Evolutionary conservation across 2,329 filamentous ascomycete species (phyloP), one percentile per base, ranked within the genome.

Genomic region (Cladophialophora immunda): DNA sequence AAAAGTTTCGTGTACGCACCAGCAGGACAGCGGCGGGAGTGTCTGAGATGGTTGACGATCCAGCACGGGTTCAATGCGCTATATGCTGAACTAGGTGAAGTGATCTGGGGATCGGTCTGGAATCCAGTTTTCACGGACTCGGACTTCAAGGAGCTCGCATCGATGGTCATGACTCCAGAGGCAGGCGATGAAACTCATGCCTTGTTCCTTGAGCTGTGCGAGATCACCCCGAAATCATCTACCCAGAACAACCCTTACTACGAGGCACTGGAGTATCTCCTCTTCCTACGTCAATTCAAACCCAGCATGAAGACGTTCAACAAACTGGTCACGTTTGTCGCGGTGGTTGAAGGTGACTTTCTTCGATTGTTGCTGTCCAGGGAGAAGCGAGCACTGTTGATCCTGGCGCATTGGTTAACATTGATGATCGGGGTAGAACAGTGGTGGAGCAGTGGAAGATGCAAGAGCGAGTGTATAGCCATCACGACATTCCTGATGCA

Each of bases 401-500:
- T 70, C 22, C 63, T 70, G 63, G 65, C 65, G 4, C 60, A 70
- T 54, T 70, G 68, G 68, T 63, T 70, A 17, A 58, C 52, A 19
- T 45, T 66, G 58, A 68, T 70, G 65, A 55, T 19, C 11, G 62
- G 53, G n/a, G 38, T 68, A 19, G 36, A 56, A 22, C 68, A 70
- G 45, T 70, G 68, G 68, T 70, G 68, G 68, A 52, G 65, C 17
- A 62, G 59, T 58, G 58, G 32, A 7, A 65, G 68, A 30, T 57
- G 59, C 30, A 54, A 36, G 41, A 56, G 11, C 7, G 65, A 70
- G 41, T 66, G 65, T 34, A 30, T 45, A 13, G 59, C 63, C 17
- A 70, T 68, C 50, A 54, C 56, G 1, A 45, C 32, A 29, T 68
- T 65, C 54, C 41, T 68, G 58, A 64, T 64, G 67, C 29, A 58